Percentiles rank a stretch among this genome's conserved stretches.
Conservation (phyloP, 306 rosid genomes). For the apple (Malus domestica) region ASM211411v1 NC_041789.1:8056001-8056500, state of each 20-base stretch:
- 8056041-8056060: slow-evolving; percentile 46
- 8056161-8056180: background rate
- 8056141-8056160: slow-evolving; percentile 23
- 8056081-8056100: slow-evolving; percentile 27
- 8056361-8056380: too few species aligned
- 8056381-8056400: too few species aligned
- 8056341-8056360: too few species aligned
- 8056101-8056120: background rate
- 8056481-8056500: too few species aligned
- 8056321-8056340: too few species aligned
- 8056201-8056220: background rate
- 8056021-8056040: slow-evolving; percentile 51
- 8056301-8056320: too few species aligned
- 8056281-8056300: too few species aligned
- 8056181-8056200: background rate
- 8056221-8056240: background rate
- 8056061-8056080: slow-evolving; percentile 39
- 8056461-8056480: too few species aligned
- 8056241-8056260: background rate
- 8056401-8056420: too few species aligned
- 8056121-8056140: background rate
- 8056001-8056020: slow-evolving; percentile 48
- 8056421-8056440: too few species aligned
- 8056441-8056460: too few species aligned
- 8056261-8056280: too few species aligned